A percentile compares a stretch with the other conserved stretches of the same genome.
These are phyloP conservation scores for Schoenoplectus triqueter DNA, from an alignment of 202 grass and related monocot genomes.

Conservation along the genomic window DNA sequence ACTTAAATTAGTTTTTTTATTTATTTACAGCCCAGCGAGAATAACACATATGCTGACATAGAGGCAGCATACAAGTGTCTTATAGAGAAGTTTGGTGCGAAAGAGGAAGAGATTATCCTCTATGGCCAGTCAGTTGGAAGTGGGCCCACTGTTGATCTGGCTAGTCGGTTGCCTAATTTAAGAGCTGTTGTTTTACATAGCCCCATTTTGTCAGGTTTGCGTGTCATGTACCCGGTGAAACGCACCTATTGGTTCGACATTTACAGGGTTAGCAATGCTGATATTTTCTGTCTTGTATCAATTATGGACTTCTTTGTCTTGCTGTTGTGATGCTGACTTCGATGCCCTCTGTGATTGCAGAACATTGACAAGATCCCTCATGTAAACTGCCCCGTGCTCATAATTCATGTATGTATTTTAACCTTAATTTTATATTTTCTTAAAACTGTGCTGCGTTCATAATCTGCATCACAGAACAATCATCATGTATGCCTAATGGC, in stretches of 20 bases:
- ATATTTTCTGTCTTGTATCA: slow-evolving; percentile 32
- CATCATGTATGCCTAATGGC: not conserved
- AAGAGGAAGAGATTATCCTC: slow-evolving; percentile 83
- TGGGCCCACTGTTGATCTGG: slow-evolving; percentile 80
- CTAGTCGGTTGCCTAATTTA: slow-evolving; percentile 58
- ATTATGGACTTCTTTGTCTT: not conserved
- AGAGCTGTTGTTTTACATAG: slow-evolving; percentile 75
- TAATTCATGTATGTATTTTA: slow-evolving; percentile 73
- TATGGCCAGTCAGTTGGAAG: slow-evolving; percentile 82
- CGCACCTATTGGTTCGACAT: slow-evolving; percentile 87
- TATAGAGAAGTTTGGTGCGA: slow-evolving; percentile 65
- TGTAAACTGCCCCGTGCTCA: slow-evolving; percentile 72
- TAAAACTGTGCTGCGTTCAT: not conserved
- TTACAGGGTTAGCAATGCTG: slow-evolving; percentile 64
- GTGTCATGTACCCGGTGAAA: slow-evolving; percentile 89
- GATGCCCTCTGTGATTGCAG: slow-evolving; percentile 46
- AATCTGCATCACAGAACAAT: not conserved
- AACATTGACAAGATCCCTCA: slow-evolving; percentile 86
- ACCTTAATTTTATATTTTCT: slow-evolving; percentile 28
- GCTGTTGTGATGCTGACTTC: slow-evolving; percentile 39
- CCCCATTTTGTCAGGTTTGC: slow-evolving; percentile 76
- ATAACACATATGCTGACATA: slow-evolving; percentile 81
- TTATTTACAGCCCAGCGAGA: slow-evolving; percentile 67
- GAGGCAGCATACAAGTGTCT: slow-evolving; percentile 77
- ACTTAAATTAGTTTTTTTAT: slow-evolving; percentile 24